Evolutionary conservation across 2,329 filamentous ascomycete species (phyloP).

Genomic region (Ilyonectria destructans): DNA sequence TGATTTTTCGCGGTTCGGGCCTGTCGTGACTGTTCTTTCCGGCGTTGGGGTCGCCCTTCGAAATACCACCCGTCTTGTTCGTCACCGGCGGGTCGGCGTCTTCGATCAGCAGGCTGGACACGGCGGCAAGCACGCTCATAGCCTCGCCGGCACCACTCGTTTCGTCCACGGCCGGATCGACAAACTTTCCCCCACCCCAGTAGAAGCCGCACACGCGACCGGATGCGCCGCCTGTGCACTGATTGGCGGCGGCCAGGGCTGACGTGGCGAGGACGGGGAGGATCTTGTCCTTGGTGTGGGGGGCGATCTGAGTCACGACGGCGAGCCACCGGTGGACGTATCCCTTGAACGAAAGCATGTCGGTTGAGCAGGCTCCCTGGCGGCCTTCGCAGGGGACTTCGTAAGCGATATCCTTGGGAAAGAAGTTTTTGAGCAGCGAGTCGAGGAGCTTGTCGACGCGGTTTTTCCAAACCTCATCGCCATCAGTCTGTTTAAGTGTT

Average conservation of each 20-base stretch:
- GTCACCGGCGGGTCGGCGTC: conserved; percentile 61
- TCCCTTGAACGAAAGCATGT: conserved; percentile 83
- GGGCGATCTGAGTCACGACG: conserved; percentile 74
- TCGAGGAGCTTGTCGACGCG: conserved; percentile 71
- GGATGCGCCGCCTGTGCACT: conserved; percentile 73
- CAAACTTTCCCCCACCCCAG: conserved; percentile 68
- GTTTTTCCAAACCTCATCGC: conserved; percentile 68
- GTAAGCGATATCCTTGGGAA: conserved; percentile 72
- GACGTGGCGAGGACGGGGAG: conserved; percentile 72
- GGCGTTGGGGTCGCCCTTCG: conserved; percentile 59
- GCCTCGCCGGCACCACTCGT: conserved; percentile 73
- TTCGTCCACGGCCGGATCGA: conserved; percentile 66
- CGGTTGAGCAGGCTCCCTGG: conserved; percentile 74
- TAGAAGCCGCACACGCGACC: conserved; percentile 76
- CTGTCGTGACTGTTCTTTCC: conserved; percentile 55
- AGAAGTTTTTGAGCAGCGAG: conserved; percentile 67
- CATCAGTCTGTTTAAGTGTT: conserved; percentile 63
- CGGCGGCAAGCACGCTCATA: conserved; percentile 71
- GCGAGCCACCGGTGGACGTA: conserved; percentile 78
- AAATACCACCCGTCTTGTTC: conserved; percentile 67
- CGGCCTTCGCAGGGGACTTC: conserved; percentile 77
- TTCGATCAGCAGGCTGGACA: conserved; percentile 66
- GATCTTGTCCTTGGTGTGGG: conserved; percentile 70
- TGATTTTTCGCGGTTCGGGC: conserved; percentile 54
- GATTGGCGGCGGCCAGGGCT: conserved; percentile 71